Evolutionary conservation across 2,329 filamentous ascomycete species (phyloP).

Genomic region (Fusarium chaquense): DNA sequence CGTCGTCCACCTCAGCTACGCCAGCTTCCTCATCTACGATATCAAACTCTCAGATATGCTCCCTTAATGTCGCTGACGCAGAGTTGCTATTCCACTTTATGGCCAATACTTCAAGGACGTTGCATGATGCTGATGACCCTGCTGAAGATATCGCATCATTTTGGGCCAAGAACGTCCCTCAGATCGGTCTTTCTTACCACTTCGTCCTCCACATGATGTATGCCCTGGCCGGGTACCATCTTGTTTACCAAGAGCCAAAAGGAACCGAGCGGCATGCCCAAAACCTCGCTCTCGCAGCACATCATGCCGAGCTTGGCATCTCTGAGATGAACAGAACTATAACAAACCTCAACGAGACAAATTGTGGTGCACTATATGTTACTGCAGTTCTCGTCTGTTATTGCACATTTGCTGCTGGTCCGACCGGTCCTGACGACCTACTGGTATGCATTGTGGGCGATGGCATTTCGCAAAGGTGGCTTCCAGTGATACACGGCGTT

Average conservation of each 20-base stretch:
- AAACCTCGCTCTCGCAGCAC: constrained; percentile 40
- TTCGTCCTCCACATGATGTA: constrained; percentile 49
- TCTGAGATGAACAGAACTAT: constrained; percentile 45
- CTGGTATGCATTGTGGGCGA: constrained; percentile 46
- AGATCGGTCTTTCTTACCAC: constrained; percentile 47
- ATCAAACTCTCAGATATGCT: constrained; percentile 39
- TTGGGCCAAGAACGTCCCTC: constrained; percentile 48
- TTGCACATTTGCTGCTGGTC: constrained; percentile 50
- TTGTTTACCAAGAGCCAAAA: constrained; percentile 40
- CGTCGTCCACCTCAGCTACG: constrained; percentile 40
- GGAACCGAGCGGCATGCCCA: constrained; percentile 35
- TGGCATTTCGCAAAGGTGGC: constrained; percentile 41
- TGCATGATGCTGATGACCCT: constrained; percentile 37
- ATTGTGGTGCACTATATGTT: constrained; percentile 50
- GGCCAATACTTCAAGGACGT: constrained; percentile 41
- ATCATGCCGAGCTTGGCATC: constrained; percentile 46
- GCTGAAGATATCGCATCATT: constrained; percentile 42
- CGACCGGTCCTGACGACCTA: constrained; percentile 46
- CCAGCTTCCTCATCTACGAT: constrained; percentile 40
- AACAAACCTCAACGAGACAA: constrained; percentile 42
- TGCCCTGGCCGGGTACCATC: constrained; percentile 47
- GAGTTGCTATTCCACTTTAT: constrained; percentile 50
- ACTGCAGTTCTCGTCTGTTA: constrained; percentile 48
- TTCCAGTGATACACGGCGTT: constrained; percentile 46
- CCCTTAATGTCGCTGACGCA: constrained; percentile 47